These are phyloP conservation scores for Stagonosporopsis cucurbitacearum DNA, from an alignment of 2,329 filamentous ascomycete species.

Conservation along the genomic window DNA sequence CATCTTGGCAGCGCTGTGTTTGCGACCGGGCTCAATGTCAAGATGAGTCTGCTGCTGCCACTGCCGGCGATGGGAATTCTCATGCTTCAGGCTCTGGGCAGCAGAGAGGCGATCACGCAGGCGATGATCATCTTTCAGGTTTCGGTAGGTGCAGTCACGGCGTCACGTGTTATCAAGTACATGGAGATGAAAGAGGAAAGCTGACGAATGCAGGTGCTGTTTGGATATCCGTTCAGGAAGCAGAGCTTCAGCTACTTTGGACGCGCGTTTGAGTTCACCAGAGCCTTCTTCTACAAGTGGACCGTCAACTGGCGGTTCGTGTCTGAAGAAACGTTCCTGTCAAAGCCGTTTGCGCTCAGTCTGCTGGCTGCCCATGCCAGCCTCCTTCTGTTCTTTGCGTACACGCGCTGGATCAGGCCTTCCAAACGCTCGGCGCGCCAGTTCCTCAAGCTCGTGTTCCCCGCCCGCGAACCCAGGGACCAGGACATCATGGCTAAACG, in stretches of 20 bases:
- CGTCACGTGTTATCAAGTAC: neutral
- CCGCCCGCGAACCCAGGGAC: constrained; percentile 51
- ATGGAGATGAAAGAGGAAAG: neutral
- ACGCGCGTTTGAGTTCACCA: constrained; percentile 87
- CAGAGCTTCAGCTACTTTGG: constrained; percentile 76
- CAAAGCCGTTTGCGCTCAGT: constrained; percentile 68
- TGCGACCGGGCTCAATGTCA: constrained; percentile 83
- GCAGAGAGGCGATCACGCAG: constrained; percentile 69
- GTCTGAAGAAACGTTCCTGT: constrained; percentile 81
- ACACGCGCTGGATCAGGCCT: constrained; percentile 75
- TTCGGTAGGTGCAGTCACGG: constrained; percentile 63
- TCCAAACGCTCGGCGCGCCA: constrained; percentile 64
- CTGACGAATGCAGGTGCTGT: constrained; percentile 53
- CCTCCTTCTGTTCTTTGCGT: constrained; percentile 71
- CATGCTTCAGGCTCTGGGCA: constrained; percentile 75
- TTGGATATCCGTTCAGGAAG: constrained; percentile 70
- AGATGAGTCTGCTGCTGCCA: constrained; percentile 88
- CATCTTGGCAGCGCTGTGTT: constrained; percentile 74
- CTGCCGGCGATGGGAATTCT: constrained; percentile 81
- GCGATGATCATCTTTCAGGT: constrained; percentile 75
- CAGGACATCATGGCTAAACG: constrained; percentile 63
- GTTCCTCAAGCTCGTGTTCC: constrained; percentile 59
- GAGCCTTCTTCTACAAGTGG: constrained; percentile 96
- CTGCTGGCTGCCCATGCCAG: constrained; percentile 70
- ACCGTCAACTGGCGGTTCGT: constrained; percentile 98